Percentiles rank a stretch among this genome's conserved stretches.
phyloP scores from a whole-genome alignment of 169 alveolate species.

The Eimeria nieschulzi region DNA sequence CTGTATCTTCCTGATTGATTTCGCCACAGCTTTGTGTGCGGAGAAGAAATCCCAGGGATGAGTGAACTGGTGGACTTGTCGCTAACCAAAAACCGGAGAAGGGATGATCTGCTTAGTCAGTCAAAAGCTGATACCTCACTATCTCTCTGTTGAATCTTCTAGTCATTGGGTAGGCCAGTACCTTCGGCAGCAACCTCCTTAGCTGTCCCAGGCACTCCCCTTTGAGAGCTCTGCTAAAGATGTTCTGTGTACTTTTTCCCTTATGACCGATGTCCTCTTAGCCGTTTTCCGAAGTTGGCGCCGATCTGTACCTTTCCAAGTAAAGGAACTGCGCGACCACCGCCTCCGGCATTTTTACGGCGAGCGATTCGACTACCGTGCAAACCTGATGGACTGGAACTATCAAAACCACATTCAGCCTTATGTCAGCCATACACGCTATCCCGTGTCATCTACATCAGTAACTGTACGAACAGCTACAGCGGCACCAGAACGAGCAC shows the following conservation, averaged over 20 bases:
- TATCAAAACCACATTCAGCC: conserved; percentile 71
- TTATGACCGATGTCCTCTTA: neutral
- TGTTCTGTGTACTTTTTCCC: too few relatives aligned
- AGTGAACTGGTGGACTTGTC: conserved; percentile 82
- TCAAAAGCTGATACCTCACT: neutral
- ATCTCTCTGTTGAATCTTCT: too few relatives aligned
- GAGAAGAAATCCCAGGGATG: conserved; percentile 79
- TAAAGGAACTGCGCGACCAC: conserved; percentile 84
- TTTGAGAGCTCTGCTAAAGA: too few relatives aligned
- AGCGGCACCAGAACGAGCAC: neutral
- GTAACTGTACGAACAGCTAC: neutral
- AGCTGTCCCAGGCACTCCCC: too few relatives aligned
- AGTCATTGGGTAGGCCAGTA: too few relatives aligned
- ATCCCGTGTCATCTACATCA: neutral
- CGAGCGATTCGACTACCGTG: conserved; percentile 87
- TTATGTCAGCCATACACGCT: neutral
- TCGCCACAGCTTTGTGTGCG: conserved; percentile 78
- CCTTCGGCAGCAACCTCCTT: too few relatives aligned
- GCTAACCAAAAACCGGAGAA: conserved; percentile 81
- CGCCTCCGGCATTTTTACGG: conserved; percentile 84
- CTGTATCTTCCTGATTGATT: too few relatives aligned
- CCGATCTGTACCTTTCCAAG: conserved; percentile 81
- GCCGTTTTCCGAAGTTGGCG: conserved; percentile 77
- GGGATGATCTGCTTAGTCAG: conserved; percentile 87
- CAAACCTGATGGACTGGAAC: conserved; percentile 89